These are phyloP conservation scores for Colletotrichum godetiae DNA, from an alignment of 2,329 filamentous ascomycete genomes.

Conservation along the genomic window DNA sequence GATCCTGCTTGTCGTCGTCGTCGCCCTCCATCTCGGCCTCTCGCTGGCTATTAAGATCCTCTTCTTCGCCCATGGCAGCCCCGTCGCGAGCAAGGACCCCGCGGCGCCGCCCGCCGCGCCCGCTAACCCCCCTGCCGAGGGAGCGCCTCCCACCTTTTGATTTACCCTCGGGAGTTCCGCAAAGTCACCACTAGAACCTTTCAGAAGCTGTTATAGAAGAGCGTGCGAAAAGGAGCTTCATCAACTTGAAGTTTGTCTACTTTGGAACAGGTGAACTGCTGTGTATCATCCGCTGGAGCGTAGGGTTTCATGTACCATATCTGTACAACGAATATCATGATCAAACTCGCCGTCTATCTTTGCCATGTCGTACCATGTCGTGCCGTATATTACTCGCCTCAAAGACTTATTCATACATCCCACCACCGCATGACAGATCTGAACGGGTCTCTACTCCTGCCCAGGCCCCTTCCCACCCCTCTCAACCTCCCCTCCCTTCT, in stretches of 20 bases:
- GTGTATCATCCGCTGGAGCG: background rate
- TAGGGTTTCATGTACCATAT: conserved; percentile 20
- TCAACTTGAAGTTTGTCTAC: background rate
- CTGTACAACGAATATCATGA: conserved; percentile 32
- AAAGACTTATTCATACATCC: too few relatives aligned
- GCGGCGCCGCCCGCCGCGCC: conserved; percentile 20
- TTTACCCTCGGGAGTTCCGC: background rate
- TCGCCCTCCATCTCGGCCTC: conserved; percentile 88
- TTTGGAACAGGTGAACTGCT: background rate
- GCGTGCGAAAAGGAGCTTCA: background rate
- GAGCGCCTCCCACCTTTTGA: conserved; percentile 29
- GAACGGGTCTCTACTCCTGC: background rate
- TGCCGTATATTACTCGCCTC: background rate
- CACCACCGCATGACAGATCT: background rate
- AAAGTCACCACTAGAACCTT: background rate
- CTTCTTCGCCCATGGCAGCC: conserved; percentile 89
- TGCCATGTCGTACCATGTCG: background rate
- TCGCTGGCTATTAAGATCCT: conserved; percentile 95
- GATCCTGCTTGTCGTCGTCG: conserved; percentile 84
- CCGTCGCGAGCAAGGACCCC: conserved; percentile 41
- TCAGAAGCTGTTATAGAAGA: background rate
- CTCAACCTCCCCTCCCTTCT: conserved; percentile 74
- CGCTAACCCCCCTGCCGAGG: conserved; percentile 26
- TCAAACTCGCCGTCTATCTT: background rate
- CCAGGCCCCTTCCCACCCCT: conserved; percentile 25